Base-by-base conservation (phyloP, 2,329 filamentous ascomycete genomes). In the Curvularia verruculosa region DNA sequence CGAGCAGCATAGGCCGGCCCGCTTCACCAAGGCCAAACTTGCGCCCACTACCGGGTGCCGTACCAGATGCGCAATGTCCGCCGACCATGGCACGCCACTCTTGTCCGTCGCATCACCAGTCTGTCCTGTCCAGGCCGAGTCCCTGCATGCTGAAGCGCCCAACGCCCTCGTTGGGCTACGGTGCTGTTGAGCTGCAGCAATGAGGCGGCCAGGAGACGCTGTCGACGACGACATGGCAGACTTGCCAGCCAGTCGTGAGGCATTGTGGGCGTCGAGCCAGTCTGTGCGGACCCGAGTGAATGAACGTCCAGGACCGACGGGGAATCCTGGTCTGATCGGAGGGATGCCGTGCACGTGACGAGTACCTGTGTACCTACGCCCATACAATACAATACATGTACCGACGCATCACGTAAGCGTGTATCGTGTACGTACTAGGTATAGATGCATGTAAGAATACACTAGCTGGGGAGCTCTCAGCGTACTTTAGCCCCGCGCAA, bases 21-120 rank as follows among this genome's bases (percentile, higher is more conserved):
- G 47, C 51, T 56, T 43, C 36, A 51, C 55, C 40, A 55, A 54
- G 52, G 52, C 47, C 51, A 37, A 55, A 13, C 40, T 26, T 26
- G 24, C n/a, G n/a, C n/a, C 24, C 24, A 26, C 24, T 39, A 21
- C 34, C 34, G 36, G 26, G 29, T 48, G 28, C 52, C 26, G 24
- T 47, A 43, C 24, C 47, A 51, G 51, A 45, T 23, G 15, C 29
- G 41, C 52, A 28, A 23, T 49, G 29, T 3, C 37, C 39, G 54
- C 49, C 49, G 44, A 41, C 8, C 13, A 31, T 49, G 36, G 37
- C 49, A 52, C 37, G 44, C 43, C 39, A 56, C n/a, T 24, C 28
- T 29, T 13, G 28, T 29, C 28, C 28, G 15, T 29, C 28, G 5
- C 12, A 29, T 29, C 8, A 2, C 28, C 28, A 10, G 28, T 3